Evolutionary conservation across 2,329 filamentous ascomycete genomes (phyloP).

Genomic region (Trichoderma koningii): DNA sequence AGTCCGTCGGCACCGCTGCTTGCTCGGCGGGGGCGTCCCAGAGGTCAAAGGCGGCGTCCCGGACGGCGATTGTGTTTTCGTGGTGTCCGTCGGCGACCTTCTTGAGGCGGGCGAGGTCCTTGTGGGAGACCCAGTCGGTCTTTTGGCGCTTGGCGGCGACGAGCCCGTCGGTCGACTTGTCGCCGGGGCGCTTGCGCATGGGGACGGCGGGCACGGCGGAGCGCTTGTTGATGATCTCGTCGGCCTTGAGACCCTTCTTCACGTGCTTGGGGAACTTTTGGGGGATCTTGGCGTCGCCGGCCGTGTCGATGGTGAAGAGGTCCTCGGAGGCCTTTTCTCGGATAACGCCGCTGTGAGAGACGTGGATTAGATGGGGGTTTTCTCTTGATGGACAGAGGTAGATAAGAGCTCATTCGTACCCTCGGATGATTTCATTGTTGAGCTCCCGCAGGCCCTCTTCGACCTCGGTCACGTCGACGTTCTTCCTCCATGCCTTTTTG

Average conservation of each 20-base stretch:
- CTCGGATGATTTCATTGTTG: slow-evolving; percentile 87
- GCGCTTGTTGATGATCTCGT: slow-evolving; percentile 86
- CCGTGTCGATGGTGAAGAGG: slow-evolving; percentile 81
- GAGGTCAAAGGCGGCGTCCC: slow-evolving; percentile 73
- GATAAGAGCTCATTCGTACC: slow-evolving; percentile 53
- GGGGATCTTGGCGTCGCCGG: slow-evolving; percentile 67
- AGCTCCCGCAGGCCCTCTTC: slow-evolving; percentile 79
- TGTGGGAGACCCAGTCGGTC: slow-evolving; percentile 78
- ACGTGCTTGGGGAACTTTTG: slow-evolving; percentile 65
- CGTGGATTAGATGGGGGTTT: slow-evolving; percentile 28
- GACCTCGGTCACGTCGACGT: slow-evolving; percentile 89
- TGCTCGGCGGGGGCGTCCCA: slow-evolving; percentile 61
- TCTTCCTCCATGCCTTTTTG: slow-evolving; percentile 98
- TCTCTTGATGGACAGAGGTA: too few species aligned
- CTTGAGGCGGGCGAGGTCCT: slow-evolving; percentile 77
- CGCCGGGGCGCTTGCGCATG: slow-evolving; percentile 71
- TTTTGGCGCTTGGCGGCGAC: slow-evolving; percentile 74
- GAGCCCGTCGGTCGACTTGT: slow-evolving; percentile 72
- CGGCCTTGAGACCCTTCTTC: slow-evolving; percentile 80
- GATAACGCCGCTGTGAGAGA: slow-evolving; percentile 69
- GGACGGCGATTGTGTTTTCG: slow-evolving; percentile 54
- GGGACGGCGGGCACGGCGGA: slow-evolving; percentile 80
- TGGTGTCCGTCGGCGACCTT: slow-evolving; percentile 75
- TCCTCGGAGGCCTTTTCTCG: slow-evolving; percentile 79
- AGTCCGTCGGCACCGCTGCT: slow-evolving; percentile 51